Evolutionary conservation across 345 rosid species (phyloP), one percentile per base, ranked within the genome.

Genomic region (Acer negundo): DNA sequence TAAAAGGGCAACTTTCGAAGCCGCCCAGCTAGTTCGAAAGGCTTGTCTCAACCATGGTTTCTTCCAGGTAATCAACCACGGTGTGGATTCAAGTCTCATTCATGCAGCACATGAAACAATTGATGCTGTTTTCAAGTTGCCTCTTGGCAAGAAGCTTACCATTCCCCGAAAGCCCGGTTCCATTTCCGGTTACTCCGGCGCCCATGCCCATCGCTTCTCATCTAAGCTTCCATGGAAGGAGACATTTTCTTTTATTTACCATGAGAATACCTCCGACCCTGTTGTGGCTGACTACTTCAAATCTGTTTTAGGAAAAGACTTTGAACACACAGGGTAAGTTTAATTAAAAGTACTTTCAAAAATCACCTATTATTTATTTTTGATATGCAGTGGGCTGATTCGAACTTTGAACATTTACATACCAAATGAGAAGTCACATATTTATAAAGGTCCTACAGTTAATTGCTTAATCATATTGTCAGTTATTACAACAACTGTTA

Each of bases 221-320:
- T 78, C 92, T 22, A 89, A 87, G 80, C 63, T 90, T 79, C 91
- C 92, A 1, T 90, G 94, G 94, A 90, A 90, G 77, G 94, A 90
- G 83, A 87, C 90, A 3, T 84, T 89, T 22, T 80, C 92, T 0
- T 85, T 87, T 69, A 65, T 78, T 10, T 89, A 63, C 79, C 47
- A 42, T 10, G 84, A 75, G 16, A 68, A 70, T 16, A 70, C 73
- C 17, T 24, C 76, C 1, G 73, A 77, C 7, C 63, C 74, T 3
- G 22, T 38, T 13, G 91, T 81, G 16, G 84, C 80, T 67, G 79
- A 84, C 13, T 89, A 85, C 83, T 81, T 89, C 83, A 82, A 74
- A 59, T 74, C 83, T 56, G 81, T 62, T 67, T 38, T 89, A 5
- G 94, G 94, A 10, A 73, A 82, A n/a, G 87, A 84, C 15, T 85